These are phyloP conservation scores for Suillus subaureus DNA, from an alignment of 768 basidiomycete genomes.

Conservation along the genomic window DNA sequence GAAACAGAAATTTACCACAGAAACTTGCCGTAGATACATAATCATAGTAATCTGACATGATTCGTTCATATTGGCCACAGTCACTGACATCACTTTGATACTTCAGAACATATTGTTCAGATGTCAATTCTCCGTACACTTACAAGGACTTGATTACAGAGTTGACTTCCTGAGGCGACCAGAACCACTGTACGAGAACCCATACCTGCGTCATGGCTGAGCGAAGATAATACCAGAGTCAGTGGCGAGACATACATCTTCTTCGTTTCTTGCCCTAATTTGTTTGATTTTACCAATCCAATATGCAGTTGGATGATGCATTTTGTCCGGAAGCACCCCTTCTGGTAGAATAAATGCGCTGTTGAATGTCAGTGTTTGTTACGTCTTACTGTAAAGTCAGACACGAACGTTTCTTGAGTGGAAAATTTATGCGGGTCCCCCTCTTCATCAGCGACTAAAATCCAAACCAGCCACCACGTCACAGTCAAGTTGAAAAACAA, in stretches of 20 bases:
- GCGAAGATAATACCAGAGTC: not conserved
- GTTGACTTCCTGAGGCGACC: constrained; percentile 49
- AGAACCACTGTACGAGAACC: constrained; percentile 58
- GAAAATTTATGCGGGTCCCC: constrained; percentile 28
- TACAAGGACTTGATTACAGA: constrained; percentile 51
- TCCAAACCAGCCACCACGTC: not conserved
- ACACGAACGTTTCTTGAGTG: constrained; percentile 39
- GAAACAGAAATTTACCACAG: constrained; percentile 38
- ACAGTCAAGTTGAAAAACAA: not conserved
- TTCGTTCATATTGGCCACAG: constrained; percentile 51
- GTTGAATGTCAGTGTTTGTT: not conserved
- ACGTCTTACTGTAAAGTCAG: not conserved
- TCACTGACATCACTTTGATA: constrained; percentile 37
- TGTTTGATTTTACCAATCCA: constrained; percentile 56
- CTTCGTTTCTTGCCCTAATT: constrained; percentile 38
- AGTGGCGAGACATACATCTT: constrained; percentile 27
- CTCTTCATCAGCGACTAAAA: constrained; percentile 18
- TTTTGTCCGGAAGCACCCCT: constrained; percentile 24
- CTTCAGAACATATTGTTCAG: not conserved
- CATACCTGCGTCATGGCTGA: constrained; percentile 44
- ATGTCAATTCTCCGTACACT: constrained; percentile 19
- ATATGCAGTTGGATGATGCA: constrained; percentile 39
- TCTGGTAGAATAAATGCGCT: constrained; percentile 49
- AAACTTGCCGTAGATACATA: constrained; percentile 48
- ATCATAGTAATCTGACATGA: constrained; percentile 52